A percentile compares a stretch with the other conserved stretches of the same genome.
Evolutionary conservation across 2,329 filamentous ascomycete genomes (phyloP).

Genomic region (Fusarium staphyleae): DNA sequence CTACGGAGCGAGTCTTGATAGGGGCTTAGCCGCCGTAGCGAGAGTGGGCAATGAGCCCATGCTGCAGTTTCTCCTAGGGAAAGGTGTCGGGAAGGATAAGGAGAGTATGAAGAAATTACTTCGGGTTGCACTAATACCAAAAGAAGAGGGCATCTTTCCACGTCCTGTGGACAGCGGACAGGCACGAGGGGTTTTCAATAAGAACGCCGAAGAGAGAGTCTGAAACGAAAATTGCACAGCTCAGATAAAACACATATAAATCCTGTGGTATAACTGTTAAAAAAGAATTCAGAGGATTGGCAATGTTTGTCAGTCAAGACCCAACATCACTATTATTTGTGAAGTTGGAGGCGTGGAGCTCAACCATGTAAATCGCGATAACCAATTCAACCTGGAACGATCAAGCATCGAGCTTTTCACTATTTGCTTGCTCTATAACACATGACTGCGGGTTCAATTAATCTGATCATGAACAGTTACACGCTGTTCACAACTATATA

Average conservation of each 20-base stretch:
- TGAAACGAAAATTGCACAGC: not conserved
- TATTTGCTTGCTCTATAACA: no score
- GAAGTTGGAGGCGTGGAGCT: no score
- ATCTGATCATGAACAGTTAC: no score
- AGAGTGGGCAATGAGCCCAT: not conserved
- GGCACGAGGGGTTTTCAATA: not conserved
- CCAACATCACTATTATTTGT: no score
- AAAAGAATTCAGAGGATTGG: no score
- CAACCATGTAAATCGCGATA: no score
- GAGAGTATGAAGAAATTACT: not conserved
- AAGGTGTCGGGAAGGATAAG: not conserved
- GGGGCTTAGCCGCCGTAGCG: not conserved
- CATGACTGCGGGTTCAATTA: no score
- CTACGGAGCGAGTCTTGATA: not conserved
- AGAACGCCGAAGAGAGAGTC: not conserved
- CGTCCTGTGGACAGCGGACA: not conserved
- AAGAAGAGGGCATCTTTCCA: not conserved
- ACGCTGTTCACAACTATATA: no score
- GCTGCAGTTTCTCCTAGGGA: not conserved
- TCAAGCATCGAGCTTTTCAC: no score
- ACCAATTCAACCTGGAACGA: no score
- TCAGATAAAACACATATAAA: no score
- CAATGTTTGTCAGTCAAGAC: no score
- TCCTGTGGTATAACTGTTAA: not conserved
- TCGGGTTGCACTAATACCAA: not conserved